Evolutionary conservation across 345 rosid genomes (phyloP).

Genomic region (Clarkia xantiana): DNA sequence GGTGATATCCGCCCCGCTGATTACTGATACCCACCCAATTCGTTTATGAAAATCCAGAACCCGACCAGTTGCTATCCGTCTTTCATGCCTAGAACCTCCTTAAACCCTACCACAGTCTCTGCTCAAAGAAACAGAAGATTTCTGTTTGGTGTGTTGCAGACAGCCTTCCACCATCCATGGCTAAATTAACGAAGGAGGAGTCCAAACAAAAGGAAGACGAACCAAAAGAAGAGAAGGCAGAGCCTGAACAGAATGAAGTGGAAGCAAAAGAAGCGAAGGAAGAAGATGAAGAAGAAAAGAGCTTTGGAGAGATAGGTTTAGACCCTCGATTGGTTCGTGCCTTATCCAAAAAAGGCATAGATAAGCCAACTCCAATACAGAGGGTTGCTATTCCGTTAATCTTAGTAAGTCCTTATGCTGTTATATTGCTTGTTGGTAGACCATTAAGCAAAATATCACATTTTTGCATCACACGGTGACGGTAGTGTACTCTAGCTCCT

Average conservation of each 20-base stretch:
- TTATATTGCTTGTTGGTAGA: neutral
- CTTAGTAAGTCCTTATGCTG: constrained; percentile 25
- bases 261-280: constrained; percentile 9
- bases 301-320: constrained; percentile 65
- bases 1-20: too few relatives aligned
- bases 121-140: neutral
- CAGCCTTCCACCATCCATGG: neutral
- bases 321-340: constrained; percentile 74
- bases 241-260: constrained; percentile 9
- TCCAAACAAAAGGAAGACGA: too few relatives aligned
- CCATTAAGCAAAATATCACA: too few relatives aligned
- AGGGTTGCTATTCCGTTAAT: constrained; percentile 53
- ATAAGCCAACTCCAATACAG: constrained; percentile 71
- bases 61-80: neutral
- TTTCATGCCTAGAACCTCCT: neutral
- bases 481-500: too few relatives aligned
- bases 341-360: constrained; percentile 46
- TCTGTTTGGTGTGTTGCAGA: neutral
- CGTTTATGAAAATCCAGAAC: neutral
- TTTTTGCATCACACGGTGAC: too few relatives aligned
- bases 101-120: neutral
- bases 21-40: too few relatives aligned
- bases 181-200: neutral
- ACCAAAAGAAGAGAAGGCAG: constrained; percentile 15
- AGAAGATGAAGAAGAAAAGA: constrained; percentile 27